Evolutionary conservation across 148 eudicot genomes (phyloP).

Genomic region (Vaccinium corymbosum): DNA sequence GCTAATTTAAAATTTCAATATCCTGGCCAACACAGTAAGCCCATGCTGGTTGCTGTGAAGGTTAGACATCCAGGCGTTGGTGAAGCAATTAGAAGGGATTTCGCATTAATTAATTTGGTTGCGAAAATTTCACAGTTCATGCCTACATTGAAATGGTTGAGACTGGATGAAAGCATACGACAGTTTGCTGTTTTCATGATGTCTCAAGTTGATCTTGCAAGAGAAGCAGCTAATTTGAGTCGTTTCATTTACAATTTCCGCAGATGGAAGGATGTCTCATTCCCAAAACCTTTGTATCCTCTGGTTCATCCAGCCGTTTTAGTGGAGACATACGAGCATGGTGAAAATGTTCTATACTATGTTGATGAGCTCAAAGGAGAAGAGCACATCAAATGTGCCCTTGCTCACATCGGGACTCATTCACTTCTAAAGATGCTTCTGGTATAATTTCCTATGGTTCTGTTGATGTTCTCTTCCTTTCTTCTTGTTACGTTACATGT

Average conservation of each 20-base stretch:
- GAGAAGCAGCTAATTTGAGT: constrained; percentile 89
- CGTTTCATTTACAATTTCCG: constrained; percentile 81
- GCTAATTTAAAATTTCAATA: constrained; percentile 60
- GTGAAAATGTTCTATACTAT: constrained; percentile 57
- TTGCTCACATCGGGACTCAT: constrained; percentile 85
- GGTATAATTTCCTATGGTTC: constrained; percentile 36
- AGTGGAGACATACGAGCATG: constrained; percentile 84
- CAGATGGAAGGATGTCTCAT: constrained; percentile 75
- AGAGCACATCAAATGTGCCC: constrained; percentile 53
- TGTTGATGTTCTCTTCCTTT: constrained; percentile 2
- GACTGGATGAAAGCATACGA: constrained; percentile 81
- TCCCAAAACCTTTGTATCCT: constrained; percentile 87
- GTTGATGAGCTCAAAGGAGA: constrained; percentile 66
- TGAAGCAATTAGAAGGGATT: constrained; percentile 80
- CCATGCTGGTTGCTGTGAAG: constrained; percentile 72
- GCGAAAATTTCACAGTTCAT: constrained; percentile 59
- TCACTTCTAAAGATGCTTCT: constrained; percentile 85
- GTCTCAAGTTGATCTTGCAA: constrained; percentile 93
- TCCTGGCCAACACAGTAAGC: constrained; percentile 58
- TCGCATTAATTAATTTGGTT: constrained; percentile 52
- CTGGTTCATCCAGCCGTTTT: constrained; percentile 83
- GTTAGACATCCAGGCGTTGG: constrained; percentile 91
- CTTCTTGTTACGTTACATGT: neutral
- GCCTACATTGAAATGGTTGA: constrained; percentile 74
- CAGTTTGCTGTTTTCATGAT: constrained; percentile 90